phyloP scores from a whole-genome alignment of 306 rosid genomes.

The Oxytropis ochrocephala region DNA sequence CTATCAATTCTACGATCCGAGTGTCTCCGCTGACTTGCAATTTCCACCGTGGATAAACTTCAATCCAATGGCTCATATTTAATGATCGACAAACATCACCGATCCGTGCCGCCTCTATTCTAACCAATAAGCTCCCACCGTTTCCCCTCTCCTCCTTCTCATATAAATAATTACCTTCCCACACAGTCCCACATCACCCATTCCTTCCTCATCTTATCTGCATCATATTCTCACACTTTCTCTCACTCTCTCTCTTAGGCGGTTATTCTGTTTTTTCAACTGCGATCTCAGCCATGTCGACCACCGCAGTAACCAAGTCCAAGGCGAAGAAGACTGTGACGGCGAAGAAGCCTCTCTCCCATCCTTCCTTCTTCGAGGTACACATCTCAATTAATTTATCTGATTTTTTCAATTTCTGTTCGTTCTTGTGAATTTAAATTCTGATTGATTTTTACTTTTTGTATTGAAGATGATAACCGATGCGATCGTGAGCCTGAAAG shows the following conservation, averaged over 20 bases:
- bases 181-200: not conserved
- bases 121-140: conserved; percentile 48
- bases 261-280: not conserved
- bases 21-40: conserved; percentile 1
- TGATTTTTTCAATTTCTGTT: too few relatives aligned
- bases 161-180: not conserved
- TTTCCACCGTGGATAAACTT: conserved; percentile 37
- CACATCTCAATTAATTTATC: not conserved
- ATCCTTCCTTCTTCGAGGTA: conserved; percentile 81
- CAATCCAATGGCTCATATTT: conserved; percentile 50
- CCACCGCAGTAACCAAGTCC: conserved; percentile 1
- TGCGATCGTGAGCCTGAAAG: conserved; percentile 63
- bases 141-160: conserved; percentile 18
- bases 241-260: not conserved
- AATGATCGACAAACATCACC: conserved; percentile 21
- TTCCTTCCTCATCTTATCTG: not conserved
- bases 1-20: conserved; percentile 6
- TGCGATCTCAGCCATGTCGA: conserved; percentile 6
- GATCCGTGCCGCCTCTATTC: conserved; percentile 41
- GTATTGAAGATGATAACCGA: conserved; percentile 65
- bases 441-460: not conserved
- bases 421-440: not conserved
- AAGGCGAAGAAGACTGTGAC: conserved; percentile 24
- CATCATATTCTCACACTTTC: not conserved
- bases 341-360: conserved; percentile 28